Percentiles rank a stretch among this genome's conserved stretches.
Conservation (phyloP, 164 flowering plant species). For the Dillenia turbinata region DNA sequence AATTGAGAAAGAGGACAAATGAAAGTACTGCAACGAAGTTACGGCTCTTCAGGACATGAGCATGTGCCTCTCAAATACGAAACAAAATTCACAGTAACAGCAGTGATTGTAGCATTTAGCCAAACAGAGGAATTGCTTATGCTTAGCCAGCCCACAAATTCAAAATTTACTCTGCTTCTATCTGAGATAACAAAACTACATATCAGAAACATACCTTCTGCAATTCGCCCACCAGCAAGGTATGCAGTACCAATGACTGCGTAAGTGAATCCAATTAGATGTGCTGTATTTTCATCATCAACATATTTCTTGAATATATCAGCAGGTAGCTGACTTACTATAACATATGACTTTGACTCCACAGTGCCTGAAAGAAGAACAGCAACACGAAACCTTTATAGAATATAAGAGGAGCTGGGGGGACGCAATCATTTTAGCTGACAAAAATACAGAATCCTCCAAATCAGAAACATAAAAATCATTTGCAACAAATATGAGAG, state of each 20-base stretch:
- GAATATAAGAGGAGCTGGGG: background rate
- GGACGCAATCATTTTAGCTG: background rate
- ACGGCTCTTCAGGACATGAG: background rate
- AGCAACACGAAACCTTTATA: background rate
- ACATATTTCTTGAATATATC: conserved; percentile 65
- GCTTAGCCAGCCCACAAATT: background rate
- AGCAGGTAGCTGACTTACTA: conserved; percentile 64
- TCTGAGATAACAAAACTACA: background rate
- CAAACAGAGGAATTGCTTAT: background rate
- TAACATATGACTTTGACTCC: conserved; percentile 71
- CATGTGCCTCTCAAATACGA: no score
- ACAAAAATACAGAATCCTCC: background rate
- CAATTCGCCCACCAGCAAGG: conserved; percentile 77
- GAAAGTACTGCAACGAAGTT: no score
- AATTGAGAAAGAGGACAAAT: background rate
- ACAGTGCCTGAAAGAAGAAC: conserved; percentile 33
- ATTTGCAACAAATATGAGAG: background rate
- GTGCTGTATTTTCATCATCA: conserved; percentile 54
- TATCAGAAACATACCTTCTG: conserved; percentile 60
- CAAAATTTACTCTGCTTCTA: background rate
- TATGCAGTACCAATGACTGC: conserved; percentile 62
- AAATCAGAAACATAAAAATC: background rate
- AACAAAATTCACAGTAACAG: no score
- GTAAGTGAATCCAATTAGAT: conserved; percentile 69
- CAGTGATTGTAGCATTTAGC: no score